phyloP scores from a whole-genome alignment of 768 basidiomycete genomes.

The Agrocybe chaxingu region DNA sequence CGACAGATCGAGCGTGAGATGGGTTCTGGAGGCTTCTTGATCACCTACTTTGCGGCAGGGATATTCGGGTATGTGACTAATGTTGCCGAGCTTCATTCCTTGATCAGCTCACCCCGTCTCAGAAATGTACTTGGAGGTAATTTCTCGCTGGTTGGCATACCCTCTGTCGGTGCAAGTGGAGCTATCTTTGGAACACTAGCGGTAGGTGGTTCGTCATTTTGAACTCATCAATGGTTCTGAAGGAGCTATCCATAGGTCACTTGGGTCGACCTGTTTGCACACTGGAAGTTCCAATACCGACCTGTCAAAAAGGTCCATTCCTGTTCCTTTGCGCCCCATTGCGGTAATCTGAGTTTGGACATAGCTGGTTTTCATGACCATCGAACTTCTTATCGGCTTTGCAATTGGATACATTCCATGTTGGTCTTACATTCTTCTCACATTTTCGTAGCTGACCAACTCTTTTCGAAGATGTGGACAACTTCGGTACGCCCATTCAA shows the following conservation, averaged over 20 bases:
- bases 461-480: slow-evolving; percentile 67
- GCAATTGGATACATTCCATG: slow-evolving; percentile 84
- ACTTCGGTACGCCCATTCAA: slow-evolving; percentile 58
- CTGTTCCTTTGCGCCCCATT: neutral
- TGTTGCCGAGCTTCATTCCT: neutral
- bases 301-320: slow-evolving; percentile 70
- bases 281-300: slow-evolving; percentile 86
- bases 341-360: neutral
- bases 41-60: slow-evolving; percentile 87
- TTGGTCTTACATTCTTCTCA: slow-evolving; percentile 29
- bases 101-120: slow-evolving; percentile 1
- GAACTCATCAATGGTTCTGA: neutral
- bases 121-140: slow-evolving; percentile 91
- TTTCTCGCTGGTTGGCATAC: slow-evolving; percentile 84
- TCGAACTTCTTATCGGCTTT: slow-evolving; percentile 86
- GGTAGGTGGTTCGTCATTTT: slow-evolving; percentile 33
- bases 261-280: slow-evolving; percentile 88
- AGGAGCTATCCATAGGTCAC: slow-evolving; percentile 43
- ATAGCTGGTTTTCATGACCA: slow-evolving; percentile 78
- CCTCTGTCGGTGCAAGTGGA: slow-evolving; percentile 90
- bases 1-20: slow-evolving; percentile 83
- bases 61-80: slow-evolving; percentile 74
- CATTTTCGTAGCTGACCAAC: neutral
- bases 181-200: slow-evolving; percentile 88
- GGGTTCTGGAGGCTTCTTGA: slow-evolving; percentile 81